Evolutionary conservation across 345 rosid species (phyloP), one percentile per base, ranked within the genome.

Genomic region (Isatis tinctoria): DNA sequence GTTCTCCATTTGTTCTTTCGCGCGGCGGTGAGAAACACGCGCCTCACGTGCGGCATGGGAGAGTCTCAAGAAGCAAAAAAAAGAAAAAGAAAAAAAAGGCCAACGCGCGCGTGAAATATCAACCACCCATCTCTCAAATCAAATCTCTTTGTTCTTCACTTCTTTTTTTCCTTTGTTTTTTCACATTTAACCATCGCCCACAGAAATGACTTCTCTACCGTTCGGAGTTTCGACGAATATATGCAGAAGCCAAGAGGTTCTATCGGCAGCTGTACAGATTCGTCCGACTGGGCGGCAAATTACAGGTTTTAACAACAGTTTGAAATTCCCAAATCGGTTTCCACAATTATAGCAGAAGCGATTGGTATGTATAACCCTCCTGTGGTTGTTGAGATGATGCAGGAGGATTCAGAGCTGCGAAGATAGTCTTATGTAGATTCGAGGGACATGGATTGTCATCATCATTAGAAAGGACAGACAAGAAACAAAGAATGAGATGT

Each of bases 121-220:
- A 70, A 63, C 80, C 80, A 76, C 72, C 2, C 72, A 8, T 62
- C 44, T 63, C 43, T 69, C 43, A 20, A 35, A 35, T 35, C 37
- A 7, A 22, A 22, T 8, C 11, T 36, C 12, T 36, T 22, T 18
- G 30, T 24, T 3, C 20, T 22, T 22, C 22, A 51, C 24, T 28
- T 51, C 9, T 51, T 2, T 35, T 35, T 35, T 9, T 51, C 57
- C 24, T 51, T 24, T 24, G 14, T 22, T 24, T 6, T 2, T 30
- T 32, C 24, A 11, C 30, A 49, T 49, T n/a, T 49, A 49, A 22
- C 8, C 30, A 49, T 28, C n/a, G 7, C 30, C 22, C 58, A 16
- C 27, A 70, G 40, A 71, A 40, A 77, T 77, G 80, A 69, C 69
- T 48, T 77, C 76, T 71, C 40, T 77, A 58, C 51, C 73, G 17